These are phyloP conservation scores for Trichoderma asperelloides DNA, from an alignment of 495 filamentous ascomycete species.

Conservation along the genomic window DNA sequence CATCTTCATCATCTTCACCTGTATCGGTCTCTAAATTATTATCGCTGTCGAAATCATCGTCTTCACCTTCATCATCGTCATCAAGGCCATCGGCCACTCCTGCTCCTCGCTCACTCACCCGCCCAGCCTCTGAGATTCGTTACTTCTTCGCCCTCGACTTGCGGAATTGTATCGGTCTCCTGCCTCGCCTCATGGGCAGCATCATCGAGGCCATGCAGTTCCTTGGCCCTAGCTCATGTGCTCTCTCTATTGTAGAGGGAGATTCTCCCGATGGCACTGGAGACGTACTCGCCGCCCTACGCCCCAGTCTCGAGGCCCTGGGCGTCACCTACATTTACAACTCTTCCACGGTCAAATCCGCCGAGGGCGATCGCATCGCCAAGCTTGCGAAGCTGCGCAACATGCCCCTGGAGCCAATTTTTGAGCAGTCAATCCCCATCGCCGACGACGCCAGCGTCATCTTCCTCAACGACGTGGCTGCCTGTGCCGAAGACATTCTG, in stretches of 20 bases:
- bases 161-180: conserved; percentile 29
- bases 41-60: not conserved
- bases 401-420: conserved; percentile 33
- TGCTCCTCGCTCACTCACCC: not conserved
- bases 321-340: conserved; percentile 28
- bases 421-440: conserved; percentile 12
- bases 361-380: conserved; percentile 25
- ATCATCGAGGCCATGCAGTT: conserved; percentile 38
- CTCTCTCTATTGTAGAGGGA: conserved; percentile 42
- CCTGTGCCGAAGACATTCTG: conserved; percentile 44
- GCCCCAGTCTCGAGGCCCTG: conserved; percentile 23
- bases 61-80: not conserved
- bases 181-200: conserved; percentile 37
- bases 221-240: conserved; percentile 38
- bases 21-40: not conserved
- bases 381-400: conserved; percentile 39
- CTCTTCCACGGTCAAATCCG: conserved; percentile 29
- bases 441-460: conserved; percentile 32
- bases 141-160: conserved; percentile 46
- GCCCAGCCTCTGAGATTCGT: not conserved
- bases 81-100: not conserved
- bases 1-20: not conserved
- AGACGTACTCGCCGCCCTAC: conserved; percentile 33
- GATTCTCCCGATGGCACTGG: conserved; percentile 42
- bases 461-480: conserved; percentile 42